Conservation (phyloP, 495 filamentous ascomycete species). For the Penicillium bovifimosum region DNA sequence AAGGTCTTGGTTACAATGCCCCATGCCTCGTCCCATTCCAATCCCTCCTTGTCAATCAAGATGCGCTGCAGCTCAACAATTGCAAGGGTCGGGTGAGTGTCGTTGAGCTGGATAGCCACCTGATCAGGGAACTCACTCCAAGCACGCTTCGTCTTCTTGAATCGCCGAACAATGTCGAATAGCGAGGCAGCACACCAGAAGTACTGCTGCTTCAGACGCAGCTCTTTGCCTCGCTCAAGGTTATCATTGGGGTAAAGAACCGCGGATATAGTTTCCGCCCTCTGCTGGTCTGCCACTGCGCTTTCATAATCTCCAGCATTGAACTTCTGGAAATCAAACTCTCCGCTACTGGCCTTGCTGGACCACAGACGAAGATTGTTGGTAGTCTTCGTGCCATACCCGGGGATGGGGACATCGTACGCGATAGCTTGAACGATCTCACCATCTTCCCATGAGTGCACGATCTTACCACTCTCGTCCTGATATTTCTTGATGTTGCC, state of each 20-base stretch:
- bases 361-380: slow-evolving; percentile 98
- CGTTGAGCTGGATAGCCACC: slow-evolving; percentile 95
- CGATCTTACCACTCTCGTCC: slow-evolving; percentile 69
- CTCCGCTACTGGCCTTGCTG: slow-evolving; percentile 91
- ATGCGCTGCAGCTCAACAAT: slow-evolving; percentile 95
- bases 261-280: slow-evolving; percentile 94
- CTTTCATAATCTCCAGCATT: slow-evolving; percentile 97
- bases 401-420: slow-evolving; percentile 92
- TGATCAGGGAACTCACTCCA: slow-evolving; percentile 94
- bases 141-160: slow-evolving; percentile 90
- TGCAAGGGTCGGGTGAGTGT: slow-evolving; percentile 94
- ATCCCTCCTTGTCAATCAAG: slow-evolving; percentile 78
- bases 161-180: slow-evolving; percentile 90
- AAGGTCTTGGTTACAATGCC: slow-evolving; percentile 71
- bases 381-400: slow-evolving; percentile 80
- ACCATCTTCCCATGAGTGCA: slow-evolving; percentile 78
- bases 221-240: slow-evolving; percentile 91
- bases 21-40: slow-evolving; percentile 95
- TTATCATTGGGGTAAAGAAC: slow-evolving; percentile 98
- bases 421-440: slow-evolving; percentile 90
- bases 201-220: slow-evolving; percentile 97
- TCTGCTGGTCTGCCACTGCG: slow-evolving; percentile 92
- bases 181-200: slow-evolving; percentile 99
- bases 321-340: slow-evolving; percentile 99
- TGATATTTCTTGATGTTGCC: slow-evolving; percentile 68